Evolutionary conservation across 345 rosid species (phyloP), one percentile per base, ranked within the genome.

Genomic region (Dovyalis caffra): DNA sequence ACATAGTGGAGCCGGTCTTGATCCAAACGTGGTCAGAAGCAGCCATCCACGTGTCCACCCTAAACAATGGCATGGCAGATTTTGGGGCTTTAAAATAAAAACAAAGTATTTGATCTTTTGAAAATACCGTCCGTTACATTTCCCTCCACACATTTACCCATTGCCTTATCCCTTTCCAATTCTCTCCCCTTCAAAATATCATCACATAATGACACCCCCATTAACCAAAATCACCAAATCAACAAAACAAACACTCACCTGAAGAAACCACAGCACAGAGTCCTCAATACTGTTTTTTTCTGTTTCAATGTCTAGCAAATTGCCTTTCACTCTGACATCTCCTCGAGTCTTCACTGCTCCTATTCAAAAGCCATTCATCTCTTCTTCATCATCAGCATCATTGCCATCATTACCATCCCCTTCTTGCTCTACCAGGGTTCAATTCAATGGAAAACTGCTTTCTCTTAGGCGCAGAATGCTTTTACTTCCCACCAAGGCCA

Each of bases 101-200:
- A 33, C 23, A 29, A 56, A 64, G 5, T 53, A 70, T 64, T 64
- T 64, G 58, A 51, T 70, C 20, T 38, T 70, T 70, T 64, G 47
- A 70, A 64, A 76, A 70, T 21, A 74, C 80, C 64, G 85, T 77
- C 80, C 64, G 85, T 77, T 79, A 76, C 79, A 72, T 80, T 91
- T 84, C 89, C 88, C 88, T 88, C 95, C 99, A 90, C 97, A 86
- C 88, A 60, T 81, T 85, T 72, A 71, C 70, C 7, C 20, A 3
- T 57, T 28, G 67, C 84, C 88, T 86, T 87, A 86, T 87, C 89
- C 89, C 61, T 71, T 26, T 28, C 64, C 21, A 2, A 5, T 32
- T 76, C 78, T 68, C 68, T 76, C 63, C 66, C 78, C 34, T 11
- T 66, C 58, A 62, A 47, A 73, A 57, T 45, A n/a, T 4, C 58